Conservation (phyloP, 139 green algal genomes). For the Marvania coccoides region DNA sequence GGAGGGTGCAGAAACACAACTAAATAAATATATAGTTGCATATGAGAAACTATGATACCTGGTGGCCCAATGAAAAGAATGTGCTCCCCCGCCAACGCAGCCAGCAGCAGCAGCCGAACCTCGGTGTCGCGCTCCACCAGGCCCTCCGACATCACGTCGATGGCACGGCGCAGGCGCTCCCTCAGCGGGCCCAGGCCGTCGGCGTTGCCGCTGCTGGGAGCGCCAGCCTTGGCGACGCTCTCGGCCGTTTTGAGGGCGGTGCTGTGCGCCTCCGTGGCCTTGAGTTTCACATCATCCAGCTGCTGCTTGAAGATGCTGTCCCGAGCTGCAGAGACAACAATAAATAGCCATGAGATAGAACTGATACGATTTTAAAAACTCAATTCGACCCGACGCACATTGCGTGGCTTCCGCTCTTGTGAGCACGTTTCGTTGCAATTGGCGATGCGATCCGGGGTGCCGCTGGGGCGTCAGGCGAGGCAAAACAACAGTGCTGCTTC, state of each 20-base stretch:
- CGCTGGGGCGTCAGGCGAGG: too few relatives aligned
- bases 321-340: too few relatives aligned
- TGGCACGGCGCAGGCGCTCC: constrained; percentile 23
- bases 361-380: too few relatives aligned
- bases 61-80: constrained; percentile 77
- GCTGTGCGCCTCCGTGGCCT: not conserved
- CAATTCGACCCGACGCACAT: too few relatives aligned
- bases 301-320: constrained; percentile 26
- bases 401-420: too few relatives aligned
- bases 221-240: not conserved
- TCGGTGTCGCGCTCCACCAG: constrained; percentile 63
- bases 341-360: too few relatives aligned
- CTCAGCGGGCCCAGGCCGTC: not conserved
- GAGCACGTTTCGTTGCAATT: too few relatives aligned
- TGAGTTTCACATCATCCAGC: constrained; percentile 29
- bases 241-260: not conserved
- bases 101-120: constrained; percentile 77
- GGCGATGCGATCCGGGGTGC: too few relatives aligned
- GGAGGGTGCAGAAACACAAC: too few relatives aligned
- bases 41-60: too few relatives aligned
- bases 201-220: not conserved
- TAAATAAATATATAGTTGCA: too few relatives aligned
- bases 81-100: constrained; percentile 73
- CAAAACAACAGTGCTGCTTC: too few relatives aligned
- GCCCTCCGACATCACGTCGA: constrained; percentile 34